A percentile compares a stretch with the other conserved stretches of the same genome.
Evolutionary conservation across 2,329 filamentous ascomycete species (phyloP).

Genomic region (Rhynchosporium graminicola): DNA sequence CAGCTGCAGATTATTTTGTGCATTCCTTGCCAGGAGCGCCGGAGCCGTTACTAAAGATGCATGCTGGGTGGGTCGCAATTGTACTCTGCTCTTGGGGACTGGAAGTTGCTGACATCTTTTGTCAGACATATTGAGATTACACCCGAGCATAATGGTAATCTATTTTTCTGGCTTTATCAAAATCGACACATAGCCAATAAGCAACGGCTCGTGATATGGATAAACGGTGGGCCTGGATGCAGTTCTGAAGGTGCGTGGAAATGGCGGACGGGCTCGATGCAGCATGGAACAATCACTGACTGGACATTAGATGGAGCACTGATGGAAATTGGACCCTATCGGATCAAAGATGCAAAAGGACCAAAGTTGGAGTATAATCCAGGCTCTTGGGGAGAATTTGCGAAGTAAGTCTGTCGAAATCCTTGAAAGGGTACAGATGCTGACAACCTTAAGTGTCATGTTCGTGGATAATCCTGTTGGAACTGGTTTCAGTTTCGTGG

Average conservation of each 20-base stretch:
- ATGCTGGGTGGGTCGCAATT: constrained; percentile 75
- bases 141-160: constrained; percentile 80
- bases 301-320: constrained; percentile 23
- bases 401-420: constrained; percentile 58
- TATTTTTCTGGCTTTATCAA: constrained; percentile 99
- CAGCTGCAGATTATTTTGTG: constrained; percentile 87
- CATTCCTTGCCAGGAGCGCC: constrained; percentile 82
- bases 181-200: constrained; percentile 93
- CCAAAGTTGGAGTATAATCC: constrained; percentile 73
- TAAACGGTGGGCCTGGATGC: constrained; percentile 95
- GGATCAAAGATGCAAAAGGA: constrained; percentile 67
- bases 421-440: neutral
- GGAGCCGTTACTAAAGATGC: constrained; percentile 85
- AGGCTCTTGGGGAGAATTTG: constrained; percentile 98
- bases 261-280: neutral
- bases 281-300: constrained; percentile 3
- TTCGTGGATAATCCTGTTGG: constrained; percentile 98
- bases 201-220: constrained; percentile 68
- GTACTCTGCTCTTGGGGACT: neutral
- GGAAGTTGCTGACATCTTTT: neutral
- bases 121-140: constrained; percentile 87
- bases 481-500: constrained; percentile 93
- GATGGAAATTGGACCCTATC: constrained; percentile 95
- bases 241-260: constrained; percentile 84
- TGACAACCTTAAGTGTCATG: constrained; percentile 52